Evolutionary conservation across 768 basidiomycete genomes (phyloP).

Genomic region (Lactifluus echinatus): DNA sequence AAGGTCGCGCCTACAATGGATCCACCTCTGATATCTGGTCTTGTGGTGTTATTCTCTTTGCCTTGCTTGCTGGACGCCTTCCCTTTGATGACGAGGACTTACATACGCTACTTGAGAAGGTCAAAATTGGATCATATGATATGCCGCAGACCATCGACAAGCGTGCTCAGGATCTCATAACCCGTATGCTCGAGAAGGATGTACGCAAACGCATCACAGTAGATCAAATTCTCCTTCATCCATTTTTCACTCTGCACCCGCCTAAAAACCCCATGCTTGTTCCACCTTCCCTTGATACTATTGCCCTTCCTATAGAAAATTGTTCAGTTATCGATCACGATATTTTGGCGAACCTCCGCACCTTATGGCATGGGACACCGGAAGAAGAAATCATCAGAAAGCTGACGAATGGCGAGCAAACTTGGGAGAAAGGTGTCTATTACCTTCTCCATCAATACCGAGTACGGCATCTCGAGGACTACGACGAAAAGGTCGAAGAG

Average conservation of each 20-base stretch:
- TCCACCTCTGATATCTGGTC: constrained; percentile 94
- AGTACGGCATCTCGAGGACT: constrained; percentile 62
- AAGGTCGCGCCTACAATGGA: constrained; percentile 77
- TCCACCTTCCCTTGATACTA: constrained; percentile 54
- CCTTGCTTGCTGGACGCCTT: constrained; percentile 77
- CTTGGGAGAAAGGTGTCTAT: constrained; percentile 96
- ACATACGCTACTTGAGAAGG: constrained; percentile 67
- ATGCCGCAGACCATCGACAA: constrained; percentile 67
- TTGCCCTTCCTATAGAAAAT: constrained; percentile 58
- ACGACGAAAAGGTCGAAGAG: constrained; percentile 39
- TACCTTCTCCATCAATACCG: constrained; percentile 83
- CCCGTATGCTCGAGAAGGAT: constrained; percentile 73
- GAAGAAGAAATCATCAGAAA: constrained; percentile 67
- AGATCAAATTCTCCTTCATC: constrained; percentile 68
- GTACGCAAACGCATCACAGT: constrained; percentile 72
- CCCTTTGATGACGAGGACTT: constrained; percentile 92
- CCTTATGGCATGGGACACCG: constrained; percentile 79
- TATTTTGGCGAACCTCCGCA: constrained; percentile 82
- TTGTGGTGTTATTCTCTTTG: constrained; percentile 88
- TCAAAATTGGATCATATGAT: constrained; percentile 61
- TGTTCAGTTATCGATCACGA: constrained; percentile 72
- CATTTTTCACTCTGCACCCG: constrained; percentile 58
- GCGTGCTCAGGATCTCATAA: constrained; percentile 67
- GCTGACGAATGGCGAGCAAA: constrained; percentile 57
- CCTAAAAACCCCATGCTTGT: constrained; percentile 36